Base-by-base conservation (phyloP, 164 flowering plant genomes). In the Protea cynaroides region DNA sequence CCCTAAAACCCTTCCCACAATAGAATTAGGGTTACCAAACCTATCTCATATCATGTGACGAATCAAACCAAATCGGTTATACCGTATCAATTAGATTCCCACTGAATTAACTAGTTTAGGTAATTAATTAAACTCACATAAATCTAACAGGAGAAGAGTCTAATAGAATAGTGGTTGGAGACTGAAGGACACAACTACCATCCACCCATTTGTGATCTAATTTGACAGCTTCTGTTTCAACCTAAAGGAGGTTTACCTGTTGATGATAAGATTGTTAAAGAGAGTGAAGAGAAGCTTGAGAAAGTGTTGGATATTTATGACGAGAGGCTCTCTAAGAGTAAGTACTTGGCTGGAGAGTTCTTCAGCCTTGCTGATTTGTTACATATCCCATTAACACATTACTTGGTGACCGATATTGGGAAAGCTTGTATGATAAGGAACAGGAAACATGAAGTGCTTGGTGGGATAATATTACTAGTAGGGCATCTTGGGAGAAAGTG, bases 341-440 rank as follows among this genome's bases (percentile, higher is more conserved):
- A 80, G 55, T 85, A 83, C 75, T 70, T 85, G 65, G 89, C 83
- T 40, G 86, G 87, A n/a, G 84, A 85, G 53, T 80, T 80, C 72
- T 77, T 72, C 52, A 83, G 84, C 72, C 70, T 85, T n/a, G 86
- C 86, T 59, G 89, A 83, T 67, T 79, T 83, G 1, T 65, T 77
- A 56, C 83, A 81, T 64, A 70, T 85, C 6, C 84, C 87, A 1
- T 80, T 75, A 64, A 74, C 79, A 12, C 74, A 79, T 9, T 77
- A 76, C 58, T 49, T 85, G 55, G 64, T 74, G 59, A 71, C 54
- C 37, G 70, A 59, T 18, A 52, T 72, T 59, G 78, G 72, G 15
- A 77, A 79, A 74, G 84, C 62, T 25, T 38, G 74, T 36, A 3
- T 85, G 79, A 68, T 85, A 3, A 75, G 63, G 65, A 71, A 68